Conservation (phyloP, 208 protist genomes). For the Acanthamoeba triangularis region DNA sequence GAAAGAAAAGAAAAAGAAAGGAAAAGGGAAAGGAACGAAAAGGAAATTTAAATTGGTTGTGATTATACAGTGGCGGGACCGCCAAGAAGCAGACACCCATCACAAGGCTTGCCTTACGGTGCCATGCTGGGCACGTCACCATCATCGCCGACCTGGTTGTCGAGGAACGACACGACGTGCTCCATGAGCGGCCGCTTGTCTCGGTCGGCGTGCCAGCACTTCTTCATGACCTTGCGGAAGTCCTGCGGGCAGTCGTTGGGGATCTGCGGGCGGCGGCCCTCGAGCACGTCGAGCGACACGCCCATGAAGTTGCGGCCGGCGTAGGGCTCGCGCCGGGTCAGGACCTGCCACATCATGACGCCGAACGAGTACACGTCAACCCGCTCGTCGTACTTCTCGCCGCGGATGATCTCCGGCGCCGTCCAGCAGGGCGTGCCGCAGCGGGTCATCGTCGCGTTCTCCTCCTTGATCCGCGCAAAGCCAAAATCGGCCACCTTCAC, state of each 20-base stretch:
- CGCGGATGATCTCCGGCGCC: conserved; percentile 33
- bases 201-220: neutral
- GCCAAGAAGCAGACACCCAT: no score
- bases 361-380: conserved; percentile 12
- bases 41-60: no score
- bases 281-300: conserved; percentile 38
- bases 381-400: conserved; percentile 16
- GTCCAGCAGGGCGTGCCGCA: conserved; percentile 54
- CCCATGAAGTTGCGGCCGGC: conserved; percentile 41
- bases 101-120: no score
- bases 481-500: conserved; percentile 49
- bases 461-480: conserved; percentile 29
- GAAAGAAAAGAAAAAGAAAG: no score
- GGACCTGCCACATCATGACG: conserved; percentile 12
- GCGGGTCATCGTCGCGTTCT: conserved; percentile 50
- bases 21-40: no score
- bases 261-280: neutral
- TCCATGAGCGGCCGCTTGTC: neutral
- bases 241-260: neutral
- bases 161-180: neutral
- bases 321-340: neutral
- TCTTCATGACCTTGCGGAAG: conserved; percentile 23
- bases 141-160: neutral
- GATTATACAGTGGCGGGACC: no score
- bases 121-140: no score